A percentile compares a stretch with the other conserved stretches of the same genome.
phyloP scores from a whole-genome alignment of 192 early-diverging fungal genomes.

The Helicostylum pulchrum region DNA sequence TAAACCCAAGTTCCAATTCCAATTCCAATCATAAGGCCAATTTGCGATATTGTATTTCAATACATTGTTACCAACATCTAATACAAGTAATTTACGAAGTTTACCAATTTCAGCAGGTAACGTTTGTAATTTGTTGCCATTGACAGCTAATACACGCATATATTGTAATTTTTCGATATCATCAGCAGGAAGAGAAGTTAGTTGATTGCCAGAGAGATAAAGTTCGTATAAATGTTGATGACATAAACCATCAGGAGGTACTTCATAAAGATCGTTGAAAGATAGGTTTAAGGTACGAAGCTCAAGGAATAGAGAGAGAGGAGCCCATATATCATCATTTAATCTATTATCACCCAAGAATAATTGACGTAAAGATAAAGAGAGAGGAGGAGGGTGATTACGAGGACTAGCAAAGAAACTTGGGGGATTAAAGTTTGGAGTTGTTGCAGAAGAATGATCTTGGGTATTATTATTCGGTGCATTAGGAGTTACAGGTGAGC shows the following conservation, averaged over 20 bases:
- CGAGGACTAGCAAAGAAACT: constrained; percentile 48
- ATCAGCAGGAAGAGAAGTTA: constrained; percentile 80
- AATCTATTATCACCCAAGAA: constrained; percentile 82
- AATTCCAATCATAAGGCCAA: constrained; percentile 97
- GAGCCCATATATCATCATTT: constrained; percentile 75
- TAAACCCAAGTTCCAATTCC: constrained; percentile 90
- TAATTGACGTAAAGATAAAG: constrained; percentile 54
- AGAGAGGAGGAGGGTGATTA: constrained; percentile 54
- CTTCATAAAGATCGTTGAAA: constrained; percentile 79
- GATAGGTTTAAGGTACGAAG: constrained; percentile 77
- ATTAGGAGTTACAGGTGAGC: background rate
- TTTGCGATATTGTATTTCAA: constrained; percentile 93
- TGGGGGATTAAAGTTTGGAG: constrained; percentile 47
- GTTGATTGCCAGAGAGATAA: constrained; percentile 80
- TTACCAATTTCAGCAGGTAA: constrained; percentile 91
- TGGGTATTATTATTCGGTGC: background rate
- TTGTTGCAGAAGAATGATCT: constrained; percentile 18
- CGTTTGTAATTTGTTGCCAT: constrained; percentile 87
- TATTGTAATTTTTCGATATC: constrained; percentile 72
- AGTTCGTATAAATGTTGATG: constrained; percentile 73
- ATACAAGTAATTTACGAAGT: constrained; percentile 67
- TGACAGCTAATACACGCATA: constrained; percentile 76
- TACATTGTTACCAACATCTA: constrained; percentile 85
- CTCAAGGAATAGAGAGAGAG: constrained; percentile 70
- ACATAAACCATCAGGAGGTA: constrained; percentile 72